A percentile compares a stretch with the other conserved stretches of the same genome.
phyloP scores from a whole-genome alignment of 2,329 filamentous ascomycete species.

The Aureobasidium sp. region DNA sequence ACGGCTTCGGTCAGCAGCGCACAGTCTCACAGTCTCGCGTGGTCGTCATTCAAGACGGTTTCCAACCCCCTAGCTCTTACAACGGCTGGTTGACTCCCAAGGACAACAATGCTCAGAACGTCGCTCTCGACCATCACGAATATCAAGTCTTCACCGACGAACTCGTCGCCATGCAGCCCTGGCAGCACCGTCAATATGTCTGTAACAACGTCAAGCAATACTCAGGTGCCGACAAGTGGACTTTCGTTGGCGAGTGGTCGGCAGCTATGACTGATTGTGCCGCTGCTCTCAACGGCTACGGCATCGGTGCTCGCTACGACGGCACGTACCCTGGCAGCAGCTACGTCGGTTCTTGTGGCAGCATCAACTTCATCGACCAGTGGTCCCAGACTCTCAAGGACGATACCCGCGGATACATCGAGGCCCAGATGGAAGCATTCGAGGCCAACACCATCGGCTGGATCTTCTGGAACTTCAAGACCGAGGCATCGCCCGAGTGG shows the following conservation, averaged over 20 bases:
- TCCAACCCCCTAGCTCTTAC: constrained; percentile 46
- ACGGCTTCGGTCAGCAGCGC: constrained; percentile 39
- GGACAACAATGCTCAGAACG: constrained; percentile 42
- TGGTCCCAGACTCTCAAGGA: constrained; percentile 38
- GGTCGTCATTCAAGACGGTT: constrained; percentile 53
- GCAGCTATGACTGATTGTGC: constrained; percentile 57
- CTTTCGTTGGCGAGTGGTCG: constrained; percentile 61
- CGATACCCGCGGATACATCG: constrained; percentile 43
- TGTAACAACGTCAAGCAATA: constrained; percentile 46
- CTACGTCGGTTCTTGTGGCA: constrained; percentile 46
- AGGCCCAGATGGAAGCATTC: constrained; percentile 46
- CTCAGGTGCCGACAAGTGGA: constrained; percentile 51
- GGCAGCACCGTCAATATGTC: constrained; percentile 46
- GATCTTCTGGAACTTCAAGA: constrained; percentile 52
- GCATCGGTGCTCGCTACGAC: constrained; percentile 51
- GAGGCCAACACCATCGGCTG: constrained; percentile 44
- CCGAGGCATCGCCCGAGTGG: constrained; percentile 43
- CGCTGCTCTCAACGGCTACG: constrained; percentile 38
- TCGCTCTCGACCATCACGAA: constrained; percentile 59
- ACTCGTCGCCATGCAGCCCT: constrained; percentile 41
- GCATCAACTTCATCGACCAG: constrained; percentile 39
- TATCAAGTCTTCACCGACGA: constrained; percentile 54
- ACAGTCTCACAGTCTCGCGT: constrained; percentile 22
- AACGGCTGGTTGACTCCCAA: constrained; percentile 50
- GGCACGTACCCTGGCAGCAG: constrained; percentile 42